phyloP scores from a whole-genome alignment of 306 rosid species.

The Vigna trinervia region DNA sequence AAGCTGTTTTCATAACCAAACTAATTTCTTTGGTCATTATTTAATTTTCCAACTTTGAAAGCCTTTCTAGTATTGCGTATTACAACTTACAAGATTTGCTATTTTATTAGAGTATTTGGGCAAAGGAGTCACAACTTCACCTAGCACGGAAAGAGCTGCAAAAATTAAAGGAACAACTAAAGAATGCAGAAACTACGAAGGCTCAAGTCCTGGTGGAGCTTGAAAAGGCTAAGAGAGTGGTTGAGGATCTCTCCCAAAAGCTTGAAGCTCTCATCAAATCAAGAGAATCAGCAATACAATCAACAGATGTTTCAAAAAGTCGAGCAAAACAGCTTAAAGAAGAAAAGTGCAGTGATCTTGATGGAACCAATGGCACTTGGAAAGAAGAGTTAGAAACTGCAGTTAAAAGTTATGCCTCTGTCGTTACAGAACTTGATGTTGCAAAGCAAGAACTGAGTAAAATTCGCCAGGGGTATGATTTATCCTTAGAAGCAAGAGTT shows the following conservation, averaged over 20 bases:
- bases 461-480: constrained; percentile 64
- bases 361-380: constrained; percentile 52
- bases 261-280: constrained; percentile 56
- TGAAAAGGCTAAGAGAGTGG: constrained; percentile 55
- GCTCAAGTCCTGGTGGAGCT: constrained; percentile 71
- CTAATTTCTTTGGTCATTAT: background rate
- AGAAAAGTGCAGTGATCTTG: constrained; percentile 44
- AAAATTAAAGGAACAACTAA: constrained; percentile 65
- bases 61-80: background rate
- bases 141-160: constrained; percentile 66
- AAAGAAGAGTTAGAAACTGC: constrained; percentile 64
- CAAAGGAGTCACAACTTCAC: constrained; percentile 69
- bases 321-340: constrained; percentile 60
- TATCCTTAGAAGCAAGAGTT: constrained; percentile 60
- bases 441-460: constrained; percentile 71
- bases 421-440: constrained; percentile 62
- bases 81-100: constrained; percentile 24
- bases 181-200: constrained; percentile 71
- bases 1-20: background rate
- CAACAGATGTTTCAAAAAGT: constrained; percentile 56
- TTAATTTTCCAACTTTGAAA: constrained; percentile 4
- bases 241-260: constrained; percentile 59
- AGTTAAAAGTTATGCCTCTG: constrained; percentile 52
- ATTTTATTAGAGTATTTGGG: constrained; percentile 62
- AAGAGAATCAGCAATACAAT: constrained; percentile 59